A percentile compares a stretch with the other conserved stretches of the same genome.
phyloP scores from a whole-genome alignment of 768 basidiomycete genomes.

The Suillus occidentalis region DNA sequence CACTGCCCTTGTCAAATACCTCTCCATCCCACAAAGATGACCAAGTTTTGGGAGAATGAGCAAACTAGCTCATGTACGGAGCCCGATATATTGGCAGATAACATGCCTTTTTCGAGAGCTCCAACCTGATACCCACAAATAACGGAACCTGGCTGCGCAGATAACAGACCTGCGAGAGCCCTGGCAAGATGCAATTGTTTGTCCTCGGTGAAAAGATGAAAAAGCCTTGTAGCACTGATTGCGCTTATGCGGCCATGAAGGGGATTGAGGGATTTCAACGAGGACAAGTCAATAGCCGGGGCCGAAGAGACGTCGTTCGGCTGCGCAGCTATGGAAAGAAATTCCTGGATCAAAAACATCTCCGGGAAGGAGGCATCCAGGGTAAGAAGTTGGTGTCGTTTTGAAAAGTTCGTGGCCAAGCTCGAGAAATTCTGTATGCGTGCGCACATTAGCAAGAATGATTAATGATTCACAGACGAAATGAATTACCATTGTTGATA shows the following conservation, averaged over 20 bases:
- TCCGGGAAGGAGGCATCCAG: constrained; percentile 53
- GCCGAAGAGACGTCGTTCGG: constrained; percentile 25
- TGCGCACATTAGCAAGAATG: not conserved
- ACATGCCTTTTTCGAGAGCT: constrained; percentile 12
- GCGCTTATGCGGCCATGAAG: constrained; percentile 49
- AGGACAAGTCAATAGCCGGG: constrained; percentile 28
- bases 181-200: constrained; percentile 30
- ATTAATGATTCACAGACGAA: not conserved
- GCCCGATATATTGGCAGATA: not conserved
- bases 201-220: constrained; percentile 37
- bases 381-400: constrained; percentile 51
- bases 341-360: constrained; percentile 48
- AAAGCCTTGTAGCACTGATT: constrained; percentile 51
- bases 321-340: constrained; percentile 38
- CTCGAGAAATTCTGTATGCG: constrained; percentile 50
- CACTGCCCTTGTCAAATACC: constrained; percentile 32
- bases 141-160: constrained; percentile 29
- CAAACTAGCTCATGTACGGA: constrained; percentile 2
- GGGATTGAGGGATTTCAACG: constrained; percentile 45
- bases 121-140: constrained; percentile 31
- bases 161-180: constrained; percentile 29
- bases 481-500: constrained; percentile 34
- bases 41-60: constrained; percentile 20
- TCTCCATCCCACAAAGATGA: constrained; percentile 18
- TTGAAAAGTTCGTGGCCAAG: constrained; percentile 63